Percentiles rank a stretch among this genome's conserved stretches.
Conservation (phyloP, 495 filamentous ascomycete species). For the Rhizodiscina lignyota region DNA sequence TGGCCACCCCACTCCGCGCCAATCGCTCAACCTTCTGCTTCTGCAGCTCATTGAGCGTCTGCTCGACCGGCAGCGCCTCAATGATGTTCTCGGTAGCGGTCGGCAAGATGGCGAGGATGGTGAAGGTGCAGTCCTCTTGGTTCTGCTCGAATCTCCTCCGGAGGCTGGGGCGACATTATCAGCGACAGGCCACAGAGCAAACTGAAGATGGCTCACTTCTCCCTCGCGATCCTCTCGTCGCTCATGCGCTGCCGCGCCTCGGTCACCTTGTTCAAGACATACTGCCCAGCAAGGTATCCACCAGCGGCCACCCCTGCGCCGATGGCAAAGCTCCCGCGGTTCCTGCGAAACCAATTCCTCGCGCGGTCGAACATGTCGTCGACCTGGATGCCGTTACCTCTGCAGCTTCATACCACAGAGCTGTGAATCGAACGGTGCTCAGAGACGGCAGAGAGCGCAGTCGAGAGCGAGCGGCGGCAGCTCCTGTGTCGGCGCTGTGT, state of each 20-base stretch:
- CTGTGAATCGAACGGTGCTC: too few relatives aligned
- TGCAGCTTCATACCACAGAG: too few relatives aligned
- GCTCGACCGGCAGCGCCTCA: constrained; percentile 74
- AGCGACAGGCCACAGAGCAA: constrained; percentile 3
- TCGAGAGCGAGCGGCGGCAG: too few relatives aligned
- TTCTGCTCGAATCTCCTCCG: constrained; percentile 95
- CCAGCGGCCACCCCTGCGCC: constrained; percentile 73
- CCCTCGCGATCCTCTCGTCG: constrained; percentile 82
- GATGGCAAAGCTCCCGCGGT: constrained; percentile 77
- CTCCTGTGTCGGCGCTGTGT: too few relatives aligned
- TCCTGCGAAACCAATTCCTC: constrained; percentile 77
- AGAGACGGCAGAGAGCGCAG: too few relatives aligned
- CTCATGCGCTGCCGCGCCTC: constrained; percentile 91
- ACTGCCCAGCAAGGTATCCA: constrained; percentile 84
- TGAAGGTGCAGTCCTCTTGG: constrained; percentile 95
- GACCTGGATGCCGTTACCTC: too few relatives aligned
- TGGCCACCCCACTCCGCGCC: constrained; percentile 35
- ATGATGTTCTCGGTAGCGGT: constrained; percentile 80
- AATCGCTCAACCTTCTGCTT: constrained; percentile 73
- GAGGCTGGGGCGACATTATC: constrained; percentile 36
- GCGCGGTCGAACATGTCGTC: constrained; percentile 69
- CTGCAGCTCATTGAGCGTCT: constrained; percentile 78
- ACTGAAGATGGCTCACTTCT: constrained; percentile 53
- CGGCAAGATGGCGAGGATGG: constrained; percentile 87
- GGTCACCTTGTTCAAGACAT: constrained; percentile 75